phyloP scores from a whole-genome alignment of 2,329 filamentous ascomycete species.

The Diaporthe ilicicola region DNA sequence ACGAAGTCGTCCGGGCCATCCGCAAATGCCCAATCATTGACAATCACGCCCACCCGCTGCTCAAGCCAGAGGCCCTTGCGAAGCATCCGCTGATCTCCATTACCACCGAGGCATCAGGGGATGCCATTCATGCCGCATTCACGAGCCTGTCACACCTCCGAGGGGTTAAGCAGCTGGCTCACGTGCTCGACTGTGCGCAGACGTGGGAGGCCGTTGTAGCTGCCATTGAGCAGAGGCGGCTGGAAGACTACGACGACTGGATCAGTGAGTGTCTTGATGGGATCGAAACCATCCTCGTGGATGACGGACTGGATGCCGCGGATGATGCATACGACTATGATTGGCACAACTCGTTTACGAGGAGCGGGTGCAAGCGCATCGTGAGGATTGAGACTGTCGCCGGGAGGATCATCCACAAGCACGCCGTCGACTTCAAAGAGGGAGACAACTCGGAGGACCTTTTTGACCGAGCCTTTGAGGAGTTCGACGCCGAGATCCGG shows the following conservation, averaged over 20 bases:
- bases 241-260: slow-evolving; percentile 62
- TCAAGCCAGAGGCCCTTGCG: slow-evolving; percentile 58
- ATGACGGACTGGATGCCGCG: slow-evolving; percentile 72
- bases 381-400: slow-evolving; percentile 81
- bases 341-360: slow-evolving; percentile 73
- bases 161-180: slow-evolving; percentile 72
- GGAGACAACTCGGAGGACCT: slow-evolving; percentile 50
- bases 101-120: slow-evolving; percentile 76
- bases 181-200: slow-evolving; percentile 69
- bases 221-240: slow-evolving; percentile 51
- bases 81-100: slow-evolving; percentile 65
- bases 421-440: slow-evolving; percentile 44
- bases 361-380: slow-evolving; percentile 73
- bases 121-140: slow-evolving; percentile 69
- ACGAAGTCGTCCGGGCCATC: slow-evolving; percentile 51
- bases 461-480: slow-evolving; percentile 54
- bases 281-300: slow-evolving; percentile 79
- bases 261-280: slow-evolving; percentile 72
- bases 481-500: slow-evolving; percentile 62
- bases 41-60: slow-evolving; percentile 76
- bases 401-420: slow-evolving; percentile 64
- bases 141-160: slow-evolving; percentile 75
- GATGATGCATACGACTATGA: slow-evolving; percentile 65
- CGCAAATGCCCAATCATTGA: slow-evolving; percentile 72
- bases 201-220: slow-evolving; percentile 65